phyloP scores from a whole-genome alignment of 1,284 basidiomycete species.

The Trametes pubescens region DNA sequence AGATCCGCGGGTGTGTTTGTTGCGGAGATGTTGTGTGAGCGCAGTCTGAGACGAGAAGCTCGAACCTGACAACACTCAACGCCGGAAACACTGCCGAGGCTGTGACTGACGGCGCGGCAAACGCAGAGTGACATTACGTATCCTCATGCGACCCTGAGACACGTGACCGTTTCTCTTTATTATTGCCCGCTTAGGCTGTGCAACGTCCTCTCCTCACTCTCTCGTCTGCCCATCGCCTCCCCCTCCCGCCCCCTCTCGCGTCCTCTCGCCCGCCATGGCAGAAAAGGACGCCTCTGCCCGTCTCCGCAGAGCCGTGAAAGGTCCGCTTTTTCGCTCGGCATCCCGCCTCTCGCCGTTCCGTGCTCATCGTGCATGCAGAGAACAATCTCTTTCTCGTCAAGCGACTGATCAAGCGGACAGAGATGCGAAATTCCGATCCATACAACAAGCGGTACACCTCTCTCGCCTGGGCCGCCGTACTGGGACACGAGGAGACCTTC shows the following conservation, averaged over 20 bases:
- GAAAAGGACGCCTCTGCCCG: slow-evolving; percentile 81
- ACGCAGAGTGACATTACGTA: slow-evolving; percentile 25
- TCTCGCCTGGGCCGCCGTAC: slow-evolving; percentile 86
- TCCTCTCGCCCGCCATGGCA: slow-evolving; percentile 58
- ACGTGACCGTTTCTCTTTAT: slow-evolving; percentile 33
- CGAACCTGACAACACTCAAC: background rate
- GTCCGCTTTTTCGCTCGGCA: slow-evolving; percentile 45
- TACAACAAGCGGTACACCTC: slow-evolving; percentile 80
- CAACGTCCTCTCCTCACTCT: slow-evolving; percentile 32
- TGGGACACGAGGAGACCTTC: slow-evolving; percentile 88
- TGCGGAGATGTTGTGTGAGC: background rate
- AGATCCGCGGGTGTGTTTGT: background rate
- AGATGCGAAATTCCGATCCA: slow-evolving; percentile 89
- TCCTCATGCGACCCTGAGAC: slow-evolving; percentile 14
- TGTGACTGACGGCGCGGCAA: slow-evolving; percentile 18
- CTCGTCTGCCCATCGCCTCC: slow-evolving; percentile 24
- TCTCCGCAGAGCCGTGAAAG: slow-evolving; percentile 82
- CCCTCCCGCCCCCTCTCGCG: slow-evolving; percentile 21
- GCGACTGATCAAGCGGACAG: slow-evolving; percentile 80
- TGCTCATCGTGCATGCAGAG: slow-evolving; percentile 56
- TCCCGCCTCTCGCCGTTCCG: slow-evolving; percentile 28
- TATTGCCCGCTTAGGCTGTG: slow-evolving; percentile 37
- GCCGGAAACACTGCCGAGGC: slow-evolving; percentile 13
- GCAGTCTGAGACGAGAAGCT: background rate
- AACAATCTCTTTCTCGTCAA: slow-evolving; percentile 92